Evolutionary conservation across 192 early-diverging fungal species (phyloP).

Genomic region (Thamnidium elegans): DNA sequence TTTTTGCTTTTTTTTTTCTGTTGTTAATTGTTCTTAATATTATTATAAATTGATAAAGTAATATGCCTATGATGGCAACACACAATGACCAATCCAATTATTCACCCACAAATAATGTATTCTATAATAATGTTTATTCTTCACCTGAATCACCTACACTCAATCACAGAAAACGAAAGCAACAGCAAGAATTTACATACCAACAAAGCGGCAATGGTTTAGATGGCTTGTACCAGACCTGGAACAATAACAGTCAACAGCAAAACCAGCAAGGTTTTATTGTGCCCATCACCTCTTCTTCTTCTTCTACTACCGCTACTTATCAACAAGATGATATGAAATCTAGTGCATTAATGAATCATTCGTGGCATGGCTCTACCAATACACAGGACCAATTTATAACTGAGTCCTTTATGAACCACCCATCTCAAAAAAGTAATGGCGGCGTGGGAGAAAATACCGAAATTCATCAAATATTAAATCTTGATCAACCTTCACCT

Average conservation of each 20-base stretch:
- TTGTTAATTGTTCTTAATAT: neutral
- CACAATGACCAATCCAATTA: too few relatives aligned
- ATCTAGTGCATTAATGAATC: too few relatives aligned
- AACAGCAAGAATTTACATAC: neutral
- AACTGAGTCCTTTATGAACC: neutral
- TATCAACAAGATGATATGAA: neutral
- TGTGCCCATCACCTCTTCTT: conserved; percentile 4
- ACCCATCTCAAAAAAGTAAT: neutral
- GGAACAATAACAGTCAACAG: neutral
- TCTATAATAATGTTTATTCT: conserved; percentile 1
- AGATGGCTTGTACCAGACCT: neutral
- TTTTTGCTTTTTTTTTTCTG: neutral
- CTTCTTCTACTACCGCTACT: neutral
- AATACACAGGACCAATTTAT: too few relatives aligned
- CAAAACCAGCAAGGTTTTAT: neutral
- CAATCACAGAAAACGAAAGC: neutral
- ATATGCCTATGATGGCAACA: neutral
- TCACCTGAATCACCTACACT: neutral
- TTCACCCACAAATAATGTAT: too few relatives aligned
- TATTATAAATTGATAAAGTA: conserved; percentile 1
- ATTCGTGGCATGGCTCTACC: too few relatives aligned
- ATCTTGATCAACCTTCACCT: neutral
- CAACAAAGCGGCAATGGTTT: too few relatives aligned
- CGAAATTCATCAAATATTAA: conserved; percentile 15
- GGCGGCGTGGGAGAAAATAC: neutral